Evolutionary conservation across 306 rosid genomes (phyloP).

Genomic region (Pterocarpus macrocarpus): DNA sequence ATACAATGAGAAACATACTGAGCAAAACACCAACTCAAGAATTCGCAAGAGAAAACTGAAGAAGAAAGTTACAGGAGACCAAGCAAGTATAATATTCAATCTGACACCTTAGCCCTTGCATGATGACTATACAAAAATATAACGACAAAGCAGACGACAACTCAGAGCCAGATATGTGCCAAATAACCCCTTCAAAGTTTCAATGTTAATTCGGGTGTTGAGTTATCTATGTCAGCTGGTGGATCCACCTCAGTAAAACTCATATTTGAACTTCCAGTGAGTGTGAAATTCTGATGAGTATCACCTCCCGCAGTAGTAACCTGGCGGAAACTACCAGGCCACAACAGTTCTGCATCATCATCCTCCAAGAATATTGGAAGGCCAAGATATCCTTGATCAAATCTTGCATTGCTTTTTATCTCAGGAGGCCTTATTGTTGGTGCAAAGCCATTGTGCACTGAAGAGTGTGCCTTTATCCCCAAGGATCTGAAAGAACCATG

Average conservation of each 20-base stretch:
- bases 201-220: slow-evolving; percentile 83
- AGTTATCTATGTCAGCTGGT: slow-evolving; percentile 49
- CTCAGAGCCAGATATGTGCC: slow-evolving; percentile 41
- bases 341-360: slow-evolving; percentile 72
- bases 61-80: slow-evolving; percentile 27
- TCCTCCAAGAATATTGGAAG: slow-evolving; percentile 75
- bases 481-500: slow-evolving; percentile 80
- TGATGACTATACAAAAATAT: slow-evolving; percentile 62
- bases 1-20: slow-evolving; percentile 57
- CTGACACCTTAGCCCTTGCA: slow-evolving; percentile 52
- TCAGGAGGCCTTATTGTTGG: slow-evolving; percentile 66
- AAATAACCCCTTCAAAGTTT: slow-evolving; percentile 68
- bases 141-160: slow-evolving; percentile 47
- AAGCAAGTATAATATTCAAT: slow-evolving; percentile 40
- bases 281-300: slow-evolving; percentile 58
- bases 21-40: slow-evolving; percentile 51
- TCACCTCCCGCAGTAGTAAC: slow-evolving; percentile 49
- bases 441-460: slow-evolving; percentile 64
- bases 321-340: slow-evolving; percentile 94
- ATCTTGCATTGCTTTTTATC: slow-evolving; percentile 55
- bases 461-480: slow-evolving; percentile 91
- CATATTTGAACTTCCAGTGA: slow-evolving; percentile 59
- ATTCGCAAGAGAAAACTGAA: slow-evolving; percentile 44
- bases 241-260: slow-evolving; percentile 68
- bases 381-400: slow-evolving; percentile 64